A percentile compares a stretch with the other conserved stretches of the same genome.
Evolutionary conservation across 169 alveolate genomes (phyloP).

Genomic region (Plasmodium vinckei): DNA sequence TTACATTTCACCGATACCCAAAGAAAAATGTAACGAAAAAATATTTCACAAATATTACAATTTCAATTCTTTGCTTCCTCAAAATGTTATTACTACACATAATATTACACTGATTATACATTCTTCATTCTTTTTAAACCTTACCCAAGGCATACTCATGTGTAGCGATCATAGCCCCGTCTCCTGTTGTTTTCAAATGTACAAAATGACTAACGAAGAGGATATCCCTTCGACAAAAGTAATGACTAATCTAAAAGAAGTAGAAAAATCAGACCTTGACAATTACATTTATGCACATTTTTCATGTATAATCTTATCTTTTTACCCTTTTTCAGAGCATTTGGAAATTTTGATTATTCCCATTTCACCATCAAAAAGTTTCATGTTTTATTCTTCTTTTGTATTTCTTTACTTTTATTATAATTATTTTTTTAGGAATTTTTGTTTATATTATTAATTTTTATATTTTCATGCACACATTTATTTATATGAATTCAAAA

Average conservation of each 20-base stretch:
- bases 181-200: constrained; percentile 81
- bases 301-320: not conserved
- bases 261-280: not conserved
- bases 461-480: too few species aligned
- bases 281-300: not conserved
- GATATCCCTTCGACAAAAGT: constrained; percentile 67
- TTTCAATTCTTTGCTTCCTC: not conserved
- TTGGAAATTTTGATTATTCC: constrained; percentile 13
- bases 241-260: not conserved
- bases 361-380: too few species aligned
- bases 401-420: too few species aligned
- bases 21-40: constrained; percentile 53
- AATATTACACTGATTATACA: not conserved
- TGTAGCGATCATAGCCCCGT: constrained; percentile 87
- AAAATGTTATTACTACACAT: not conserved
- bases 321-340: constrained; percentile 7
- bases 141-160: constrained; percentile 63
- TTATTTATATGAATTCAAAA: too few species aligned
- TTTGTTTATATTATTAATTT: too few species aligned
- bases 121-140: not conserved
- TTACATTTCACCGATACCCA: constrained; percentile 79
- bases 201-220: constrained; percentile 64
- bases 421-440: too few species aligned
- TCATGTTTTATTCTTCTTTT: too few species aligned
- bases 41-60: not conserved